phyloP scores from a whole-genome alignment of 352 stramenopile genomes.

The Phytopythium boreale region DNA sequence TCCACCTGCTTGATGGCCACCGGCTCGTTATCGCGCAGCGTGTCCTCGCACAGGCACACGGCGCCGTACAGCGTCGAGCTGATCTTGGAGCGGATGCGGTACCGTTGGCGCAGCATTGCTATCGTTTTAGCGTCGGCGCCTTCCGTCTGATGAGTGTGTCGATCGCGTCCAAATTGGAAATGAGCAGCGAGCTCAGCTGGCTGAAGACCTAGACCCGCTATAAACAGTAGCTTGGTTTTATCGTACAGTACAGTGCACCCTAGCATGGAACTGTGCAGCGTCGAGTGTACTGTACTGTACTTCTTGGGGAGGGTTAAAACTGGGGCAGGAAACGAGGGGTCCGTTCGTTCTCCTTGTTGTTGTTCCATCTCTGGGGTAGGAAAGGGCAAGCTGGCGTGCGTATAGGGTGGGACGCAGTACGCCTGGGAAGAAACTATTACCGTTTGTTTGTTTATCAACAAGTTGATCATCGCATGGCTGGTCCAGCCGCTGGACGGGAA shows the following conservation, averaged over 20 bases:
- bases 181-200: neutral
- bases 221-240: too few relatives aligned
- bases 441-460: neutral
- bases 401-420: neutral
- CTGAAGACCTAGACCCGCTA: too few relatives aligned
- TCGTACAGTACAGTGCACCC: too few relatives aligned
- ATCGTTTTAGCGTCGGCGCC: too few relatives aligned
- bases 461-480: too few relatives aligned
- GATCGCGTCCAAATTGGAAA: neutral
- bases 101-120: constrained; percentile 20
- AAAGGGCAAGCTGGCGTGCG: neutral
- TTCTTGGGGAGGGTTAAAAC: neutral
- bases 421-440: neutral
- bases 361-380: neutral
- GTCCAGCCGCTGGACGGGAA: too few relatives aligned
- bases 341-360: neutral
- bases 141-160: neutral
- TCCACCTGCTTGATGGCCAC: constrained; percentile 55
- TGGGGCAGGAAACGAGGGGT: too few relatives aligned
- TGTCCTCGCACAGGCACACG: constrained; percentile 45
- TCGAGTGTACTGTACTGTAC: neutral
- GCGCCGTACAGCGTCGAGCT: constrained; percentile 38
- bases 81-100: constrained; percentile 21
- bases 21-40: constrained; percentile 13
- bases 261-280: too few relatives aligned